These are phyloP conservation scores for Phytophthora europaea DNA, from an alignment of 352 stramenopile genomes.

Conservation along the genomic window DNA sequence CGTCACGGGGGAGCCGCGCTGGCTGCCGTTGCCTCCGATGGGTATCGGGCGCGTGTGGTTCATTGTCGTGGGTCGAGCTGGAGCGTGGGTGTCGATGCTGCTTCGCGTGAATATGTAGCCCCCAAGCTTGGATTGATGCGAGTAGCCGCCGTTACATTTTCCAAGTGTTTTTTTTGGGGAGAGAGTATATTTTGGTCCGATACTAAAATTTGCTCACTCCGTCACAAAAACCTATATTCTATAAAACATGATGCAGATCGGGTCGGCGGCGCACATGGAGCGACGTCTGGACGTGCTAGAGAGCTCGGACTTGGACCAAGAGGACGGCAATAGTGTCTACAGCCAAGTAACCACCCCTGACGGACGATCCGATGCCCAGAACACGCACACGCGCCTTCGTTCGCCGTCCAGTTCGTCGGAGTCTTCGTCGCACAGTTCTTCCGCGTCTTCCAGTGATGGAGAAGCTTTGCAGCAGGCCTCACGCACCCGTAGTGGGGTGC, in stretches of 20 bases:
- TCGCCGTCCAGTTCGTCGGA: slow-evolving; percentile 29
- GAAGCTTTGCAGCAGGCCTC: slow-evolving; percentile 1
- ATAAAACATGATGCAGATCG: neutral
- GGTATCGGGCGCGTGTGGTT: slow-evolving; percentile 62
- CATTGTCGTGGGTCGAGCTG: slow-evolving; percentile 33
- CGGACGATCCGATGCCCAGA: neutral
- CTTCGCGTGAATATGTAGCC: slow-evolving; percentile 5
- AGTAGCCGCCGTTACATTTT: slow-evolving; percentile 5
- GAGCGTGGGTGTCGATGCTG: neutral
- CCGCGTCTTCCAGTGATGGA: slow-evolving; percentile 13
- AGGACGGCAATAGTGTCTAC: slow-evolving; percentile 18
- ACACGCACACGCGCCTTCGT: neutral
- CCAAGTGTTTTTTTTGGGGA: slow-evolving; percentile 15
- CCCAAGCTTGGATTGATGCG: slow-evolving; percentile 18
- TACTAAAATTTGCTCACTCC: neutral
- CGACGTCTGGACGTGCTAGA: slow-evolving; percentile 33
- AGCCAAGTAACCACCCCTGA: slow-evolving; percentile 21
- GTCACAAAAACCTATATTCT: neutral
- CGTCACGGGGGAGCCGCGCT: slow-evolving; percentile 51
- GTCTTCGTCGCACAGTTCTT: slow-evolving; percentile 33
- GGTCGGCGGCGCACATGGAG: slow-evolving; percentile 5
- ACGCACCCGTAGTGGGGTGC: slow-evolving; percentile 27
- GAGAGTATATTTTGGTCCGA: slow-evolving; percentile 16
- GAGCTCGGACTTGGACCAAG: slow-evolving; percentile 25
- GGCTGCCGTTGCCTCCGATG: slow-evolving; percentile 54